Base-by-base conservation (phyloP, 2,329 filamentous ascomycete species). In the Trichoderma atrobrunneum region DNA sequence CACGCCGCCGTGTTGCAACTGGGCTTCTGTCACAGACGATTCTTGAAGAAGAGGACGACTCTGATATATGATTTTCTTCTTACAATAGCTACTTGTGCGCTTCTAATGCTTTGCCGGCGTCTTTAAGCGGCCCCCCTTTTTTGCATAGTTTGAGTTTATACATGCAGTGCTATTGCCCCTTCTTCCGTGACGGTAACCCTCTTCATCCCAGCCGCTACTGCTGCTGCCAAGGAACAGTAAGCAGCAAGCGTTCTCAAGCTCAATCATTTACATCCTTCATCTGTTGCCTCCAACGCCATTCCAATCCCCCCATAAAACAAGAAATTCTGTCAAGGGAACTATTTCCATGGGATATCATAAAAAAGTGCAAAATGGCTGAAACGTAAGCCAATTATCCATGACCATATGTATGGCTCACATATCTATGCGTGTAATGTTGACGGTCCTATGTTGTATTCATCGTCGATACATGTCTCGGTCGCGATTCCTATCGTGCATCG, bases 31-130 rank as follows among this genome's bases (percentile, higher is more conserved):
- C 87, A 32, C 89, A 92, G 78, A 92, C 89, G 0, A 93, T 94
- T 74, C 86, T 91, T 72, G 92, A 93, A 79, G 91, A 93, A 79
- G 92, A 93, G 78, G 90, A 91, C 66, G 91, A 92, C 78, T 89
- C 86, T 26, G 86, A 86, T 54, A 67, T 76, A 60, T 79, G 66
- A 76, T 18, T 48, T 32, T 32, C 39, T 59, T 57, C 21, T 48
- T 54, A 54, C 21, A 36, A 14, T 61, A 54, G 66, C 28, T 62
- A 62, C 28, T 24, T 36, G 39, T 26, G 39, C 36, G 16, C 28
- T 62, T 51, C 16, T 62, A 36, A 34, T 54, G 56, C 28, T 61
- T 54, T 62, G 30, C 16, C 12, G 8, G 57, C n/a, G 30, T 28
- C 21, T 8, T 36, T 10, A 54, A 36, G 66, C 57, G 28, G 8